Evolutionary conservation across 2,329 filamentous ascomycete genomes (phyloP), one percentile per base, ranked within the genome.

Genomic region (Paraphaeosphaeria sporulosa): DNA sequence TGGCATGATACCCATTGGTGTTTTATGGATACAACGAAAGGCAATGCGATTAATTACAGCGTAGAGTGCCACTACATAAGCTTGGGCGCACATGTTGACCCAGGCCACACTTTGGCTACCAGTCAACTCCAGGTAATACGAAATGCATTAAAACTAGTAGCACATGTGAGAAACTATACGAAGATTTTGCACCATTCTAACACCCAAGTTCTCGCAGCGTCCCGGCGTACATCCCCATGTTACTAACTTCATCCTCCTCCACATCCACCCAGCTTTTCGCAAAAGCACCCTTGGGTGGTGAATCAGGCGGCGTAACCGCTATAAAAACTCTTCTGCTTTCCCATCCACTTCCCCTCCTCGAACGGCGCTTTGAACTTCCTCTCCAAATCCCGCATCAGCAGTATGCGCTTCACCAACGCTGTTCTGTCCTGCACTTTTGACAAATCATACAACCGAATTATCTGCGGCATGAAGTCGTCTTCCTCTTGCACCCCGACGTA

Each of bases 341-440:
- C 52, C 40, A 47, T 36, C 53, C 42, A 47, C 8, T n/a, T 32
- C 21, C 13, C 6, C 12, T 27, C 1, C n/a, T 57, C 55, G n/a
- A 51, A 50, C 8, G 38, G 36, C 10, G 13, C 8, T 17, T 57
- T 38, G 4, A 0, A 21, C 6, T 25, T 13, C 6, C 19, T 42
- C 27, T 21, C 38, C 23, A 23, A 36, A 38, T 49, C 34, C 21
- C 38, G 34, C 21, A 42, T 38, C 2, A 43, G 34, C 10, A 56
- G 44, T 3, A 56, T n/a, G 2, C 54, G 32, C 30, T 56, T n/a
- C 21, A 49, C 54, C 23, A 56, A 27, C 15, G 54, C 54, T 2
- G 32, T 15, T 7, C 38, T 15, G 23, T 56, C 54, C 8, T 36
- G 42, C 4, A 12, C 12, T 13, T 38, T 47, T 2, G 40, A 47